Conservation (phyloP, 768 basidiomycete species). For the Calocybe gangraenosa region DNA sequence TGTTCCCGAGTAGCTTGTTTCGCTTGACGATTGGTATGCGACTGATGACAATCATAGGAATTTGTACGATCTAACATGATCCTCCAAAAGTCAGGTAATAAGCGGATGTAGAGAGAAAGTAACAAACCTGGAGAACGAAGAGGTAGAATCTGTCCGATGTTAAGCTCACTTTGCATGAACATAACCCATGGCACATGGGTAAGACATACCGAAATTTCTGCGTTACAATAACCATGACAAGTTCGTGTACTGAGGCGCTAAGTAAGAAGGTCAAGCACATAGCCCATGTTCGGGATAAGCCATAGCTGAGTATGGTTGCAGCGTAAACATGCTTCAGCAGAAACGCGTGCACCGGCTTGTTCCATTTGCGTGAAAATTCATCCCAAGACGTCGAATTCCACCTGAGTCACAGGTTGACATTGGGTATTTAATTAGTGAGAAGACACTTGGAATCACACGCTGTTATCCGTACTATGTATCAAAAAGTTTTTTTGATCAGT, state of each 20-base stretch:
- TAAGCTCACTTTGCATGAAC: neutral
- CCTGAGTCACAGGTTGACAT: conserved; percentile 33
- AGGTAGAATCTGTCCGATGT: conserved; percentile 72
- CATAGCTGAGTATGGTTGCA: conserved; percentile 74
- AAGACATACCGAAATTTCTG: conserved; percentile 80
- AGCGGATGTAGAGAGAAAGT: neutral
- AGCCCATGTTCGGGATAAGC: conserved; percentile 72
- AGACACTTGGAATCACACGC: neutral
- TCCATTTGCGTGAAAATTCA: conserved; percentile 98
- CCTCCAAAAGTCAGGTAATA: neutral
- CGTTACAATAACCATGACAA: conserved; percentile 95
- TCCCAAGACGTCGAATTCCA: conserved; percentile 99
- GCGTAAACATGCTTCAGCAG: conserved; percentile 95
- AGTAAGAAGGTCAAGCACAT: conserved; percentile 92
- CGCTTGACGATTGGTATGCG: conserved; percentile 71
- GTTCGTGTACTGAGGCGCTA: conserved; percentile 86
- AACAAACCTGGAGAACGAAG: conserved; percentile 64
- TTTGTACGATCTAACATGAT: conserved; percentile 67
- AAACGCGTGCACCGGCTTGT: conserved; percentile 93
- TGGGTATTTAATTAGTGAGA: neutral
- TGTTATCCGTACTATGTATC: too few species aligned
- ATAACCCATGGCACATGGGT: neutral
- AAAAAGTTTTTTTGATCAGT: too few species aligned
- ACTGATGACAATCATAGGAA: conserved; percentile 85
- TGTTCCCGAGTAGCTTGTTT: conserved; percentile 77